A percentile compares a stretch with the other conserved stretches of the same genome.
Conservation (phyloP, 2,329 filamentous ascomycete genomes). For the Colletotrichum sojae region DNA sequence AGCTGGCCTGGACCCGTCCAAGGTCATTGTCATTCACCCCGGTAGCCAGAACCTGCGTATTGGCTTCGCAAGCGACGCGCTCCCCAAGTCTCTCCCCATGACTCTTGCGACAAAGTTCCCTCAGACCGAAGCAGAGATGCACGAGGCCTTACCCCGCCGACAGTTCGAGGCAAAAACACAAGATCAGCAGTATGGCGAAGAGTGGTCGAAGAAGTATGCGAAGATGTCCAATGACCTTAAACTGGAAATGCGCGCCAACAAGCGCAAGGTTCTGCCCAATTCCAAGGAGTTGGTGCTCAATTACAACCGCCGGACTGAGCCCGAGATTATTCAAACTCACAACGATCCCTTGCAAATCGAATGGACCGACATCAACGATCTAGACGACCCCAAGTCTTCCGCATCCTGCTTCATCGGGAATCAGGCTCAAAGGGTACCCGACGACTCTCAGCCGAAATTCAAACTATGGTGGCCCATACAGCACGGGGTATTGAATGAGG, state of each 20-base stretch:
- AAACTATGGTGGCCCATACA: constrained; percentile 94
- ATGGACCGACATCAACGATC: constrained; percentile 86
- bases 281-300: constrained; percentile 96
- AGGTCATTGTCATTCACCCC: constrained; percentile 94
- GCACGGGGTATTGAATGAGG: constrained; percentile 90
- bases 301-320: constrained; percentile 87
- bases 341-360: constrained; percentile 95
- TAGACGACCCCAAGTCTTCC: constrained; percentile 74
- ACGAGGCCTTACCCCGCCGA: constrained; percentile 81
- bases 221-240: constrained; percentile 91
- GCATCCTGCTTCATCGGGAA: constrained; percentile 83
- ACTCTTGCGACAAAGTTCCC: constrained; percentile 85
- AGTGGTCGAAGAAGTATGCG: constrained; percentile 81
- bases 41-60: constrained; percentile 97
- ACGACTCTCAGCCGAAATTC: constrained; percentile 90
- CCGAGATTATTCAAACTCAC: constrained; percentile 91
- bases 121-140: constrained; percentile 86
- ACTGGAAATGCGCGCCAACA: constrained; percentile 90
- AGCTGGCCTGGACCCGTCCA: constrained; percentile 81
- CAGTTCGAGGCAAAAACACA: constrained; percentile 73
- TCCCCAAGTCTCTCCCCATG: constrained; percentile 96
- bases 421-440: constrained; percentile 87
- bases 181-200: constrained; percentile 90
- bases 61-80: constrained; percentile 93
- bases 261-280: constrained; percentile 95